A percentile compares a stretch with the other conserved stretches of the same genome.
Conservation (phyloP, 2,329 filamentous ascomycete genomes). For the Verruconis gallopava region DNA sequence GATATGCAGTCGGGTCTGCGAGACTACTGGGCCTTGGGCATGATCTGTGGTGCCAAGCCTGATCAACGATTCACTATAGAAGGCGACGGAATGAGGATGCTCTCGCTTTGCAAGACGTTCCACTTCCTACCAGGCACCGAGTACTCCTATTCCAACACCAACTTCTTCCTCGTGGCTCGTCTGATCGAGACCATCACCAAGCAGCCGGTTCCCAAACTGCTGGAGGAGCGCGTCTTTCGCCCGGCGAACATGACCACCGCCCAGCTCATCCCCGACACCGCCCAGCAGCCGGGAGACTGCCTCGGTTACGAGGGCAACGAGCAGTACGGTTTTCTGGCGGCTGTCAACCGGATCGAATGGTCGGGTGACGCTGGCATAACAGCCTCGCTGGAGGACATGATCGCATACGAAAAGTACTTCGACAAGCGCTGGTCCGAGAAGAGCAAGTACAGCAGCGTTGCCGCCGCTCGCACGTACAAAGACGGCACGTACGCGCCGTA, state of each 20-base stretch:
- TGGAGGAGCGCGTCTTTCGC: constrained; percentile 26
- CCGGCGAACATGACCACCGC: constrained; percentile 33
- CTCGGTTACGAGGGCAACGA: constrained; percentile 33
- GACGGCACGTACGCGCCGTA: constrained; percentile 27
- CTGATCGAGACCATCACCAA: constrained; percentile 28
- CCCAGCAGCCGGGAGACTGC: constrained; percentile 25
- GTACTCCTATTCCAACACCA: constrained; percentile 32
- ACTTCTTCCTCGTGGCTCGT: constrained; percentile 28
- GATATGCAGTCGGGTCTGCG: constrained; percentile 33
- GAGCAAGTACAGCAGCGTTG: constrained; percentile 24
- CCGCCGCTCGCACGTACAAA: constrained; percentile 18
- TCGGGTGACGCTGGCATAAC: constrained; percentile 33
- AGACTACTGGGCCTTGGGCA: constrained; percentile 34
- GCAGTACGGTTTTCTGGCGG: constrained; percentile 23
- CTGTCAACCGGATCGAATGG: constrained; percentile 32
- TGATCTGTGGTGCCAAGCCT: constrained; percentile 30
- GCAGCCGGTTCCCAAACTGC: constrained; percentile 22
- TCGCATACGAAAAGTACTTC: constrained; percentile 32
- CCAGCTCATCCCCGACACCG: constrained; percentile 25
- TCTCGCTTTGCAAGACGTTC: constrained; percentile 22
- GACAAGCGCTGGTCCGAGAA: constrained; percentile 15
- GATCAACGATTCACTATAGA: constrained; percentile 27
- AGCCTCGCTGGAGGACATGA: constrained; percentile 33
- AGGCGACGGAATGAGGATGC: constrained; percentile 15
- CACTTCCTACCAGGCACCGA: constrained; percentile 32